Evolutionary conservation across 495 filamentous ascomycete genomes (phyloP), one percentile per base, ranked within the genome.

Genomic region (Cenococcum geophilum): DNA sequence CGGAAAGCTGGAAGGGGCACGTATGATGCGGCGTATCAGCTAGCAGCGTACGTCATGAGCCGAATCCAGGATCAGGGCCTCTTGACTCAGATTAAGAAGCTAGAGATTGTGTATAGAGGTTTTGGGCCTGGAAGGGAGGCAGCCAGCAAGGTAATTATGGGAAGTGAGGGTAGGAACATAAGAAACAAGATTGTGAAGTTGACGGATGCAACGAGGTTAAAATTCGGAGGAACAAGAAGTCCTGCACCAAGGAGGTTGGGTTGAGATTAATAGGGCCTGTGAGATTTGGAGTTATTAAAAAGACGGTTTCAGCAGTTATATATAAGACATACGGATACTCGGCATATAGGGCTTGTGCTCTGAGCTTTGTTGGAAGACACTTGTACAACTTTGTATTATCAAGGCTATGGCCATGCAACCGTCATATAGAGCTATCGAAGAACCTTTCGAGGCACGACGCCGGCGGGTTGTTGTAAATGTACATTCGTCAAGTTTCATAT

Each of bases 141-240:
- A 10, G 89, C 90, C 48, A 84, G 80, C 27, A 97, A 96, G 81
- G 89, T 91, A 0, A 72, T 98, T 35, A 69, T 98, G 67, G 91
- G 95, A 18, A 84, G 76, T 45, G 92, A 97, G 72, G 93, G 93
- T 54, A 84, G 80, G 70, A 68, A 76, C 64, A 65, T 98, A 50
- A 83, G 90, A 62, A 75, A 76, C 16, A 82, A 84, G 76, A 83
- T 97, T 61, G 76, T 78, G 54, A 83, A 83, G 67, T 89, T 97
- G 40, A 80, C 86, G 22, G 93, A 98, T 78, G 74, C 81, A 36
- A 96, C 91, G 50, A 85, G 88, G 69, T 71, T 97, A 70, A 98
- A 97, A 76, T 95, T 97, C 77, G 93, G 95, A 76, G 95, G 93
- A 69, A 91, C 89, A 61, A 88, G 92, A 73, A 90, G 89, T 77